Evolutionary conservation across 2,329 filamentous ascomycete species (phyloP), one percentile per base, ranked within the genome.

Genomic region (Elsinoe ampelina): DNA sequence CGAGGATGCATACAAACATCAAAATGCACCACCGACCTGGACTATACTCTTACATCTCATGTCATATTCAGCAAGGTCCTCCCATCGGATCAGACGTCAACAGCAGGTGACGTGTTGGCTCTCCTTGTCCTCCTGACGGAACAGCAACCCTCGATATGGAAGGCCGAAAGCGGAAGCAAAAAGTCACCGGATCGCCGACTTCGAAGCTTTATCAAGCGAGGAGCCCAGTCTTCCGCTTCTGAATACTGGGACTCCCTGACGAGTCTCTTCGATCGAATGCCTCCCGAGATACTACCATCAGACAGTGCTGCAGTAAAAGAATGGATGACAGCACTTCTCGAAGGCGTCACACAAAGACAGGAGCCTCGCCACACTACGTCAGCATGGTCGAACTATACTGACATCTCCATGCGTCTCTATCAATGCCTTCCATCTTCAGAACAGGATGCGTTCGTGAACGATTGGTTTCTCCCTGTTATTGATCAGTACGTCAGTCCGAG

Each of bases 301-400:
- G 65, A 79, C 12, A 63, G 72, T 2, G 76, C 83, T 2, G 79
- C 80, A 20, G 79, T 82, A 1, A 75, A 77, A 0, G 76, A 80
- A 4, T 75, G 95, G 2, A 70, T 93, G 4, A 76, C 77, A 8
- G 82, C 87, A 3, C 75, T 95, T 39, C 82, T 85, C 60, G 76
- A 78, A 35, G 91, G 91, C 0, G 79, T 96, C 6, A 78, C 79
- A 1, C 81, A 79, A 56, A 84, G 85, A 61, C 87, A 93, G 35
- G 92, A 96, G 65, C 80, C 82, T 11, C 75, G 78, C 36, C 87
- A 90, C 64, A 77, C 83, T 1, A 75, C 80, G 3, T 75, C 80
- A 50, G 88, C 87, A 6, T 96, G 89, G 84, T 80, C 78, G 26
- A 80, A 82, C 12, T 97, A 95, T 66, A 79, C 91, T 15, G 79